A percentile compares a stretch with the other conserved stretches of the same genome.
Conservation (phyloP, 2,329 filamentous ascomycete genomes). For the Cladorrhinum sp. region DNA sequence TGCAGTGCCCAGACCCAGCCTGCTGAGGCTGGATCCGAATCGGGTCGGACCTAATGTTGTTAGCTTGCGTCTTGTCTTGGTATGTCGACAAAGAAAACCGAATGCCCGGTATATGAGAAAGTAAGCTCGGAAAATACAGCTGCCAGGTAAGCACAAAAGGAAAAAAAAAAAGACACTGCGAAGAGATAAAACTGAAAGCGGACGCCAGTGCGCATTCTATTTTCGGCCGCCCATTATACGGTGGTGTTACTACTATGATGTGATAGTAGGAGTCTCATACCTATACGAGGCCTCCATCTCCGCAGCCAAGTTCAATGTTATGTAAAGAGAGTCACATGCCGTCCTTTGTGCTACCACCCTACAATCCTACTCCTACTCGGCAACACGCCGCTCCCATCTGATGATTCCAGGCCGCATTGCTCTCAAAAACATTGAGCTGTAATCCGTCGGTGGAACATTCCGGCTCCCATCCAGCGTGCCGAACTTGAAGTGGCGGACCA, state of each 20-base stretch:
- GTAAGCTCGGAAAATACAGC: not conserved
- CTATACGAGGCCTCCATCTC: too few species aligned
- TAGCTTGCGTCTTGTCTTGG: too few species aligned
- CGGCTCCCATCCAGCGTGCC: slow-evolving; percentile 53
- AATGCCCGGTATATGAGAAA: not conserved
- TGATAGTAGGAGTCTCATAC: too few species aligned
- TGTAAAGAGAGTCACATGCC: too few species aligned
- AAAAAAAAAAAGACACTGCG: not conserved
- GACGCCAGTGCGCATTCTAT: too few species aligned
- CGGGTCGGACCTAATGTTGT: not conserved
- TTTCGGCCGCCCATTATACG: not conserved
- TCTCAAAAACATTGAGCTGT: slow-evolving; percentile 48
- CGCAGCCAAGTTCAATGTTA: too few species aligned
- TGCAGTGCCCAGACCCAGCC: too few species aligned
- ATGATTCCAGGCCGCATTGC: slow-evolving; percentile 34
- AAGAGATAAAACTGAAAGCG: too few species aligned
- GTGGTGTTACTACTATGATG: too few species aligned
- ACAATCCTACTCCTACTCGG: too few species aligned
- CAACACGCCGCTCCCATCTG: slow-evolving; percentile 31
- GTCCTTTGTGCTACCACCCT: too few species aligned
- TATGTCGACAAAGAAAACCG: not conserved
- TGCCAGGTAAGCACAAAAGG: not conserved
- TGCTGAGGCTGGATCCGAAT: not conserved
- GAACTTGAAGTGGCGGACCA: slow-evolving; percentile 61
- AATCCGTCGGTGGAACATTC: slow-evolving; percentile 59